phyloP scores from a whole-genome alignment of 768 basidiomycete genomes.

The Psilocybe sp. region DNA sequence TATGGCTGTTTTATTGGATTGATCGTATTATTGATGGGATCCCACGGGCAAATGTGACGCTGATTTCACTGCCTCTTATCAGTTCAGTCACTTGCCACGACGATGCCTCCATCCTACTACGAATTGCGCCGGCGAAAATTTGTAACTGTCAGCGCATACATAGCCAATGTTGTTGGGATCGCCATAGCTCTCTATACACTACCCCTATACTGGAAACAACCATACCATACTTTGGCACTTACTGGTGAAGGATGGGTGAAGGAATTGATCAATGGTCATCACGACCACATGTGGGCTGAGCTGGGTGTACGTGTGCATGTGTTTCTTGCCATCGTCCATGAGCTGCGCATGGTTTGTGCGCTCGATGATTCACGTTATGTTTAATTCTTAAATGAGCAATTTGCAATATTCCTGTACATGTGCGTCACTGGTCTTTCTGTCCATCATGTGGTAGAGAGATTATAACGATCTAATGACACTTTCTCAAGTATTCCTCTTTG shows the following conservation, averaged over 20 bases:
- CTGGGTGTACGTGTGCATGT: constrained; percentile 17
- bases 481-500: constrained; percentile 13
- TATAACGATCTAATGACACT: constrained; percentile 20
- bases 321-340: constrained; percentile 11
- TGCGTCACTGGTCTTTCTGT: constrained; percentile 16
- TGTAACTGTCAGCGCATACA: no score
- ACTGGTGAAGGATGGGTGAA: constrained; percentile 15
- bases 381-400: constrained; percentile 13
- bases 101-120: no score
- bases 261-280: constrained; percentile 17
- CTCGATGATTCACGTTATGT: neutral
- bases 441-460: constrained; percentile 21
- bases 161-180: constrained; percentile 5
- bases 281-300: constrained; percentile 10
- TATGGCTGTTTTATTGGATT: no score
- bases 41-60: no score
- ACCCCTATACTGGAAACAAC: constrained; percentile 14
- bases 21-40: no score
- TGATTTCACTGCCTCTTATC: no score
- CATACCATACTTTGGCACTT: constrained; percentile 13
- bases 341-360: constrained; percentile 13
- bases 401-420: constrained; percentile 24
- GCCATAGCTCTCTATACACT: constrained; percentile 3
- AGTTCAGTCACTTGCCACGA: no score
- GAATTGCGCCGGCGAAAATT: no score